These are phyloP conservation scores for Cephaloascus fragrans DNA, from an alignment of 805 yeast genomes.

Conservation along the genomic window DNA sequence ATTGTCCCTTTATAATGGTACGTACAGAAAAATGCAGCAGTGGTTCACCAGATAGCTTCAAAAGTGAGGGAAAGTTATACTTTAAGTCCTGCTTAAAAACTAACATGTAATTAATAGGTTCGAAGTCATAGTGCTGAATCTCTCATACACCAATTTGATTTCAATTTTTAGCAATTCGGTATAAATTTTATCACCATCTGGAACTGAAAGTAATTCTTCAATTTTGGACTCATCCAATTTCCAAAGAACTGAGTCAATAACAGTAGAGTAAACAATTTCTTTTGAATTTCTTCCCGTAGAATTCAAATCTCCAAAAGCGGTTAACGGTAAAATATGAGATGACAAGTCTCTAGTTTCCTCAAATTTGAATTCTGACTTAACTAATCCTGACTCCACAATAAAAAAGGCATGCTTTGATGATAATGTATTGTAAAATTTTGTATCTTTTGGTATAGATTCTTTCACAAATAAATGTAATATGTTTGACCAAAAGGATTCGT, in stretches of 20 bases:
- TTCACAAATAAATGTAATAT: conserved; percentile 48
- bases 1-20: too few species aligned
- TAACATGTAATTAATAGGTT: conserved; percentile 58
- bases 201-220: conserved; percentile 32
- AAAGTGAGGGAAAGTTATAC: too few species aligned
- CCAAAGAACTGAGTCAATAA: conserved; percentile 63
- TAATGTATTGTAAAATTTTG: conserved; percentile 34
- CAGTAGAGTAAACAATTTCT: conserved; percentile 41
- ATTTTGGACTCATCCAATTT: conserved; percentile 39
- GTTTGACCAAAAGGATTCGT: conserved; percentile 62
- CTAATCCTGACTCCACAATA: conserved; percentile 47
- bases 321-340: conserved; percentile 59
- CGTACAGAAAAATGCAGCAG: too few species aligned
- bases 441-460: conserved; percentile 35
- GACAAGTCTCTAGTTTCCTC: conserved; percentile 42
- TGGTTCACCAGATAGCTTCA: too few species aligned
- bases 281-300: conserved; percentile 27
- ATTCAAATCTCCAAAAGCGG: conserved; percentile 59
- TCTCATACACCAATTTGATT: conserved; percentile 51
- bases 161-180: conserved; percentile 57
- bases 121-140: conserved; percentile 70
- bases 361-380: conserved; percentile 30
- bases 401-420: conserved; percentile 43
- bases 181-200: conserved; percentile 38
- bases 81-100: too few species aligned